Evolutionary conservation across 78 protist genomes (phyloP).

Genomic region (Cavenderia fasciculata): DNA sequence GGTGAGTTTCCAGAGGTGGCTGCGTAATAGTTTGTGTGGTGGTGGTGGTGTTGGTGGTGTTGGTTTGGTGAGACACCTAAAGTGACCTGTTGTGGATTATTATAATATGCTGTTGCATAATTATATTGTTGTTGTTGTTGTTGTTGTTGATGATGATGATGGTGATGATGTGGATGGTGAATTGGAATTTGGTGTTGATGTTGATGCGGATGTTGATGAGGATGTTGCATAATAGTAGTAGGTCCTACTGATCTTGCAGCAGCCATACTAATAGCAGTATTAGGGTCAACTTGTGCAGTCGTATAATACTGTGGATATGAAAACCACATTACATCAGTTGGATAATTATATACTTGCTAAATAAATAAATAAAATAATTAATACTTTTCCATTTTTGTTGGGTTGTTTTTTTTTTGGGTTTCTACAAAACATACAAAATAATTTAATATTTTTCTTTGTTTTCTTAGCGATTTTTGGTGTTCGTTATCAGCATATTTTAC

Average conservation of each 20-base stretch:
- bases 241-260: too few species aligned
- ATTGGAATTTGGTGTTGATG: background rate
- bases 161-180: background rate
- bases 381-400: background rate
- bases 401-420: background rate
- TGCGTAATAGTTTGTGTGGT: too few species aligned
- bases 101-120: too few species aligned
- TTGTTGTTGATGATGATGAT: background rate
- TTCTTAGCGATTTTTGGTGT: conserved; percentile 64
- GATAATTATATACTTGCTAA: too few species aligned
- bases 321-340: too few species aligned
- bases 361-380: background rate
- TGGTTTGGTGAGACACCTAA: background rate
- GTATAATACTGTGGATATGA: too few species aligned
- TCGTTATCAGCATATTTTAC: conserved; percentile 73
- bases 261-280: too few species aligned
- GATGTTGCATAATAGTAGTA: too few species aligned
- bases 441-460: conserved; percentile 50
- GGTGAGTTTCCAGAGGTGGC: background rate
- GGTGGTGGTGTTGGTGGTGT: background rate
- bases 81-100: too few species aligned
- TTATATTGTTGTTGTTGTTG: background rate
- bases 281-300: too few species aligned
- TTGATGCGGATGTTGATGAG: background rate
- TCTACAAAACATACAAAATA: background rate